Base-by-base conservation (phyloP, 2,329 filamentous ascomycete species). In the Clonostachys chloroleuca region DNA sequence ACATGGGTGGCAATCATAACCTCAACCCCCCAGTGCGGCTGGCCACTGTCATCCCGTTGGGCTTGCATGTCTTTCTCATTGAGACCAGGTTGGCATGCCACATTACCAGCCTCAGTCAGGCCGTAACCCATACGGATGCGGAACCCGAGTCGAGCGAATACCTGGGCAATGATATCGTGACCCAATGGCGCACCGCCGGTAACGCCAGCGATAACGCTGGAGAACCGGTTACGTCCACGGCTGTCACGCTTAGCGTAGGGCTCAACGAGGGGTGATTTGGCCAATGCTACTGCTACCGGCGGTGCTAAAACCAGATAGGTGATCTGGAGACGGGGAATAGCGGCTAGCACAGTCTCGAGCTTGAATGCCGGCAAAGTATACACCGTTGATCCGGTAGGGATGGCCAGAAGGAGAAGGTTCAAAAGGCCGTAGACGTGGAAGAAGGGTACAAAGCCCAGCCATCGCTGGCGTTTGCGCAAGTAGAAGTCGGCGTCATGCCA, bases 321-420 rank as follows among this genome's bases (percentile, higher is more conserved):
- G 49, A 92, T 81, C n/a, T 73, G 70, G 57, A 77, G 83, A 43
- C 72, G 75, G 49, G 83, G 72, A 6, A 87, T 74, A 43, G 78
- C 73, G 33, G 75, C 70, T n/a, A 90, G 69, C 66, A 88, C 76
- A 47, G 76, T 66, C 30, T 83, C 58, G 48, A 89, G 86, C 52
- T 86, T 82, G 61, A 89, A 91, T 44, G 78, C 78, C 4, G 74
- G 70, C 84, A 91, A 88, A 43, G 86, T 72, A 61, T 87, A 89
- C 8, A 86, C 78, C 0, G 79, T 80, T 1, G 80, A 64, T 2
- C 73, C 70, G 13, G 74, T 63, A 4, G 69, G 69, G 3, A 75
- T 67, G 13, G 82, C 74, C 51, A 83, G 73, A 53, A 83, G 78
- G 44, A 81, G 73, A 12, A 78, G 79, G 66, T 88, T 70, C 46